These are phyloP conservation scores for Populus deltoides DNA, from an alignment of 345 rosid genomes.

Conservation along the genomic window DNA sequence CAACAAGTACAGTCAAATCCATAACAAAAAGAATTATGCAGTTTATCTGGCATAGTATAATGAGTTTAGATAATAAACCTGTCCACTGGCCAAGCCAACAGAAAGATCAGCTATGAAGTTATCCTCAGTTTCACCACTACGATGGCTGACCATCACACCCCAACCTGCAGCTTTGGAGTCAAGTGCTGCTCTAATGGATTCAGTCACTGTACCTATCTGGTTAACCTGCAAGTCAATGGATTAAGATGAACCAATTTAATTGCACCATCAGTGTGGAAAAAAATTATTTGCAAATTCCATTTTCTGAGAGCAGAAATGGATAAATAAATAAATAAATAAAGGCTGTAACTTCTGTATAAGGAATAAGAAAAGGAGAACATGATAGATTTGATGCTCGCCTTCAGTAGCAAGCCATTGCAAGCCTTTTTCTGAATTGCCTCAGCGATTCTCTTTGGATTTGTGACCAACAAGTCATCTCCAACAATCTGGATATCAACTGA, in stretches of 20 bases:
- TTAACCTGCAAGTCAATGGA: constrained; percentile 57
- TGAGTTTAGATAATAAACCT: constrained; percentile 45
- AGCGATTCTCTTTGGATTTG: constrained; percentile 90
- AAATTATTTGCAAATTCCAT: not conserved
- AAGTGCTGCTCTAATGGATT: constrained; percentile 88
- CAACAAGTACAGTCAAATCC: constrained; percentile 12
- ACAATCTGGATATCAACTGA: constrained; percentile 88
- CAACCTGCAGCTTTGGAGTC: constrained; percentile 99
- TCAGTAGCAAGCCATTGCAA: constrained; percentile 85
- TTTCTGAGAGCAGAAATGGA: not conserved
- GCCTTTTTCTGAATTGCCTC: constrained; percentile 88
- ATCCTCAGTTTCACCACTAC: constrained; percentile 98
- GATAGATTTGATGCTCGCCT: constrained; percentile 42
- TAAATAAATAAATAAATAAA: not conserved
- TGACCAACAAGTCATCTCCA: constrained; percentile 95
- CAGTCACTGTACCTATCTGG: constrained; percentile 96
- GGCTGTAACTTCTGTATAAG: not conserved
- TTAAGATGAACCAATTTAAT: constrained; percentile 3
- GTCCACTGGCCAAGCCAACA: constrained; percentile 95
- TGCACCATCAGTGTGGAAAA: not conserved
- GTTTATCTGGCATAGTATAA: constrained; percentile 8
- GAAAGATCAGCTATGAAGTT: constrained; percentile 94
- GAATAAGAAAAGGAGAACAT: not conserved
- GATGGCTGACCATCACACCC: constrained; percentile 99
- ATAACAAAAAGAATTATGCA: not conserved